Evolutionary conservation across 1,284 basidiomycete genomes (phyloP).

Genomic region (Apiotrichum sp.): DNA sequence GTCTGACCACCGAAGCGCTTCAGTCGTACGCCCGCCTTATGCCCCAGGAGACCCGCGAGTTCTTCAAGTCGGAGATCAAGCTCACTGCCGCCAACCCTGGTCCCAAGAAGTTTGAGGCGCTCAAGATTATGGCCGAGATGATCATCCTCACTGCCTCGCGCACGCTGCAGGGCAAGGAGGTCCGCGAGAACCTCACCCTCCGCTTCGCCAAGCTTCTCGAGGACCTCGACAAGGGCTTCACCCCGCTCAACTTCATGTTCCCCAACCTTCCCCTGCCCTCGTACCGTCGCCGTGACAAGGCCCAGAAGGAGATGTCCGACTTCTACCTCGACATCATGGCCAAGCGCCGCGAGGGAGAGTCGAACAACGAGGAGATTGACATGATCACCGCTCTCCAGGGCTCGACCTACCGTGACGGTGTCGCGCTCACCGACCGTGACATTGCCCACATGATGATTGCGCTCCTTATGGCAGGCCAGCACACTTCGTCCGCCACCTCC

Average conservation of each 20-base stretch:
- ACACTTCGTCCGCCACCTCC: slow-evolving; percentile 87
- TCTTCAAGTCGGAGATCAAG: slow-evolving; percentile 52
- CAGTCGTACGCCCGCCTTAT: slow-evolving; percentile 87
- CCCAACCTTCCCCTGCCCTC: slow-evolving; percentile 86
- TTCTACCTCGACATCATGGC: slow-evolving; percentile 88
- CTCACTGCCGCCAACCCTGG: slow-evolving; percentile 20
- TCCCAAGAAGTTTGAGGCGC: slow-evolving; percentile 51
- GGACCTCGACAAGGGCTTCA: slow-evolving; percentile 89
- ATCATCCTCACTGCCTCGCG: slow-evolving; percentile 91
- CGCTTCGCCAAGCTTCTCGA: slow-evolving; percentile 79
- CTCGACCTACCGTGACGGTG: slow-evolving; percentile 81
- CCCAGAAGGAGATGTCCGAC: slow-evolving; percentile 88
- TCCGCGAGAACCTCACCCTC: slow-evolving; percentile 72
- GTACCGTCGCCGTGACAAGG: slow-evolving; percentile 78
- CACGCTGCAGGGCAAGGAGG: slow-evolving; percentile 88
- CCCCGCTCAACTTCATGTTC: slow-evolving; percentile 89
- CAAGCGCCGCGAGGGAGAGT: slow-evolving; percentile 55
- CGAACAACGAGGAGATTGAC: slow-evolving; percentile 64
- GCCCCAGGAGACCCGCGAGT: slow-evolving; percentile 70
- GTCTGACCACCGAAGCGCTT: slow-evolving; percentile 87
- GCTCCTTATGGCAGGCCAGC: slow-evolving; percentile 94
- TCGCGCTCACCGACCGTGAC: slow-evolving; percentile 73
- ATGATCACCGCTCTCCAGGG: slow-evolving; percentile 86
- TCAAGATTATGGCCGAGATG: slow-evolving; percentile 80
- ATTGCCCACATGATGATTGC: slow-evolving; percentile 69